Evolutionary conservation across 345 rosid species (phyloP), one percentile per base, ranked within the genome.

Genomic region (Brassica cretica): DNA sequence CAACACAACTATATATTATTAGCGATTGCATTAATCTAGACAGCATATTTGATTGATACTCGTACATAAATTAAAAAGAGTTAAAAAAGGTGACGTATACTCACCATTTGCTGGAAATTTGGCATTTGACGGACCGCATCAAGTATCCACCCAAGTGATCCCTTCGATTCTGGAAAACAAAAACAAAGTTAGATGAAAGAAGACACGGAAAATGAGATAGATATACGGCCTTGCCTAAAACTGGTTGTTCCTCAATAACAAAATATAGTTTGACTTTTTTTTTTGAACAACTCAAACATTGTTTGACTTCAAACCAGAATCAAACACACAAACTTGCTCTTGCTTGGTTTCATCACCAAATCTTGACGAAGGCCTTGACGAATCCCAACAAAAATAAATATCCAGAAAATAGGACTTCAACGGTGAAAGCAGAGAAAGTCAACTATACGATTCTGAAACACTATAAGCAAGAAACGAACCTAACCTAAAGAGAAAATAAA

Each of bases 111-210:
- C 99, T 19, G 21, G 21, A 19, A 19, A 19, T 19, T 19, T 19
- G 21, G 21, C 21, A 93, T 95, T 69, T 93, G 96, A 60, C 92
- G 86, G 32, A 91, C 92, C 0, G 97, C 98, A 73, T 95, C 99
- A 88, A 93, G 76, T 29, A 93, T 90, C 85, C 91, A 90, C 66
- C 97, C 99, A 81, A 88, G 91, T 77, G 96, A 90, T 80, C 99
- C 86, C 85, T 91, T 95, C 89, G 93, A 78, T 81, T 93, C 99
- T 95, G 85, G 55, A 25, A 80, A 74, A 72, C 49, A 56, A 73
- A 77, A 16, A 24, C 46, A 44, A 73, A 0, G 69, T 78, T 58
- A 74, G 77, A 64, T 12, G 58, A 15, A 72, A 68, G 18, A 39
- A 21, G 10, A 33, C 8, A 11, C 3, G 0, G 11, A 15, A 63